Percentiles rank a stretch among this genome's conserved stretches.
Conservation (phyloP, 768 basidiomycete genomes). For the Rhizopogon vesiculosus region DNA sequence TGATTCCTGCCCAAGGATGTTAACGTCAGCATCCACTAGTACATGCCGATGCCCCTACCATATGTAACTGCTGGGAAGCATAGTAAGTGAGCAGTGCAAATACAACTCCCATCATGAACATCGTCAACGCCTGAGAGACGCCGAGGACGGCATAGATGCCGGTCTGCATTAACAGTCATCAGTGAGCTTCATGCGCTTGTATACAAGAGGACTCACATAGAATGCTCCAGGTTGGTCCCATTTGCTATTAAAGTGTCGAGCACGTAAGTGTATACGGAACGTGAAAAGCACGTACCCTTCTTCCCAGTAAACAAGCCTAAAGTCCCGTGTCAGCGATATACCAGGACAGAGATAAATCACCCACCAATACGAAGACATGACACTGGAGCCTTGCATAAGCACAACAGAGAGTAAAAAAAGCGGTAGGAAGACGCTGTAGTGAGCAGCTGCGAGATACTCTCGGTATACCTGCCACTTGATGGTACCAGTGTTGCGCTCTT, state of each 20-base stretch:
- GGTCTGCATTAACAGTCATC: no score
- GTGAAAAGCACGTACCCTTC: conserved; percentile 29
- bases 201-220: no score
- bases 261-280: not conserved
- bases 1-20: no score
- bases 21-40: no score
- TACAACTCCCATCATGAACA: no score
- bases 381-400: no score
- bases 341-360: conserved; percentile 10
- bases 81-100: no score
- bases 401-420: conserved; percentile 55
- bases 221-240: conserved; percentile 60
- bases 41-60: no score
- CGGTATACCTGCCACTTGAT: conserved; percentile 27
- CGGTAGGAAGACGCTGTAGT: conserved; percentile 62
- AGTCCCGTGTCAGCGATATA: conserved; percentile 5
- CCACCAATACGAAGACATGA: conserved; percentile 73
- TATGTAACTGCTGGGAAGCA: no score
- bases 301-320: conserved; percentile 73
- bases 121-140: no score
- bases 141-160: no score
- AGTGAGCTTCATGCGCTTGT: no score
- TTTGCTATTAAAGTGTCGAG: conserved; percentile 27
- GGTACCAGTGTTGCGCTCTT: conserved; percentile 79
- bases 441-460: conserved; percentile 69